phyloP scores from a whole-genome alignment of 441 rosid species.

The Hura crepitans region DNA sequence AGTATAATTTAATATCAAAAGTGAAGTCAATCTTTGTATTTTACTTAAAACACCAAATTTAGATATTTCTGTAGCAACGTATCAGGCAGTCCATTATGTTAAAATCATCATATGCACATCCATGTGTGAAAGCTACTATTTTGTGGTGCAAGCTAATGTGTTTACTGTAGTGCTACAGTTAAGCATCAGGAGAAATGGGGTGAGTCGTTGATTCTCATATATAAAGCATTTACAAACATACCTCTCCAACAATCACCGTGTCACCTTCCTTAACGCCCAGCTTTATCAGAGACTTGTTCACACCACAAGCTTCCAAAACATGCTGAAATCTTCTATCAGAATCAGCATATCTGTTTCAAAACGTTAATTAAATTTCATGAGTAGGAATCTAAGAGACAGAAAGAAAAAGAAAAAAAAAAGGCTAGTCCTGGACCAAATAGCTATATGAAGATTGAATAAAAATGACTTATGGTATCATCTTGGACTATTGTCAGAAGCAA shows the following conservation, averaged over 20 bases:
- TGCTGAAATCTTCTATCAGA: conserved; percentile 89
- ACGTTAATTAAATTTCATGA: conserved; percentile 2
- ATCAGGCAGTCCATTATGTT: neutral
- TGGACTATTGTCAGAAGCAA: neutral
- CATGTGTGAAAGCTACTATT: neutral
- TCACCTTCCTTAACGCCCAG: conserved; percentile 93
- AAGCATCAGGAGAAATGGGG: neutral
- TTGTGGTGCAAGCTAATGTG: neutral
- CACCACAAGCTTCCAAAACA: conserved; percentile 90
- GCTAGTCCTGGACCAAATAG: neutral
- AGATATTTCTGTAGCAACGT: too few relatives aligned
- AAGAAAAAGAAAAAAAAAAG: neutral
- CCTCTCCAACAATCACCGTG: conserved; percentile 83
- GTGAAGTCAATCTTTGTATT: neutral
- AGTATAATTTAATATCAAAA: neutral
- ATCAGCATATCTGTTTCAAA: conserved; percentile 61
- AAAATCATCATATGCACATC: neutral
- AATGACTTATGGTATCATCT: neutral
- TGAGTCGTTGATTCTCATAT: neutral
- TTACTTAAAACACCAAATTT: neutral
- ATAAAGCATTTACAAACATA: conserved; percentile 27
- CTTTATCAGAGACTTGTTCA: conserved; percentile 58
- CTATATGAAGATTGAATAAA: neutral
- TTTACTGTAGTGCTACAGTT: neutral
- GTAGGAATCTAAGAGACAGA: neutral